phyloP scores from a whole-genome alignment of 257 asterid genomes.

The Nicotiana tomentosiformis region DNA sequence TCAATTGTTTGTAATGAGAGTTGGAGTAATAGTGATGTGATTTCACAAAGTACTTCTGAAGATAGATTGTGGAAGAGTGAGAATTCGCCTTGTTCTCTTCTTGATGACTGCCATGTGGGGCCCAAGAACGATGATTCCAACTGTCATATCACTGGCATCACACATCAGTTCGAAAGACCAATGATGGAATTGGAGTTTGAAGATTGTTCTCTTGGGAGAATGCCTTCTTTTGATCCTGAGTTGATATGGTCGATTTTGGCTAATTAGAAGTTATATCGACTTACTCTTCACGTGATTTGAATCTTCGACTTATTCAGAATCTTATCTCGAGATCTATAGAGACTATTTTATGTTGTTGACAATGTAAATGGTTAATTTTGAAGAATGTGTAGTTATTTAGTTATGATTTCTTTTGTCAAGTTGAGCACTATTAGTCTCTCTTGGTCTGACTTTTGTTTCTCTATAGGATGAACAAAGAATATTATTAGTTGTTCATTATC shows the following conservation, averaged over 20 bases:
- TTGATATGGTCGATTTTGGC: conserved; percentile 91
- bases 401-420: not conserved
- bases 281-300: not conserved
- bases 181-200: conserved; percentile 34
- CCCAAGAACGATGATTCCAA: not conserved
- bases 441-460: not conserved
- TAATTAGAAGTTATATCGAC: conserved; percentile 26
- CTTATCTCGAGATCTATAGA: not conserved
- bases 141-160: not conserved
- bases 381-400: not conserved
- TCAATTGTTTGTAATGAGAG: conserved; percentile 20
- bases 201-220: conserved; percentile 51
- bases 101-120: conserved; percentile 25
- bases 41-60: conserved; percentile 38
- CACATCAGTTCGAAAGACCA: not conserved
- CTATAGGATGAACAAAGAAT: not conserved
- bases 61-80: conserved; percentile 46
- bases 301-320: not conserved
- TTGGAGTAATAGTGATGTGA: conserved; percentile 25
- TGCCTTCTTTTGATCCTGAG: conserved; percentile 91
- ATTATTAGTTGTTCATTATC: not conserved
- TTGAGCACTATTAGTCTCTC: not conserved
- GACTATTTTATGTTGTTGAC: not conserved
- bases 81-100: conserved; percentile 33
- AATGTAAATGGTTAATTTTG: not conserved